phyloP scores from a whole-genome alignment of 345 rosid genomes.

The Salix udensis region DNA sequence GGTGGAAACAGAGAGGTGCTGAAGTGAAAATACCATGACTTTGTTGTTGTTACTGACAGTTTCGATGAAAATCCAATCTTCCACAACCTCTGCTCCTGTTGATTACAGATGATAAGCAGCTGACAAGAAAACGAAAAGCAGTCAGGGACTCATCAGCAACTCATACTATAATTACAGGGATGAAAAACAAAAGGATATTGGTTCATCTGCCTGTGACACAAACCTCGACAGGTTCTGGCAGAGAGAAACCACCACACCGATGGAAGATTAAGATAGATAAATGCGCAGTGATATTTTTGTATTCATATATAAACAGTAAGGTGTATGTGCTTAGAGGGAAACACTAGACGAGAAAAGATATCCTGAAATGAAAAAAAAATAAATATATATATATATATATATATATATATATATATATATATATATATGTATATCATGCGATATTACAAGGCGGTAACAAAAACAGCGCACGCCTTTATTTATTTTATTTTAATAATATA shows the following conservation, averaged over 20 bases:
- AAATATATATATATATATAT: no score
- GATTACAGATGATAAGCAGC: conserved; percentile 22
- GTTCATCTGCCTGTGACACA: not conserved
- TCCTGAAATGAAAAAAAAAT: not conserved
- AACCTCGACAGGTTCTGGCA: not conserved
- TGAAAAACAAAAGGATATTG: not conserved
- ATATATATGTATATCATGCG: not conserved
- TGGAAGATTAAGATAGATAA: not conserved
- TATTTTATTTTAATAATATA: not conserved
- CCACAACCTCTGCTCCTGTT: conserved; percentile 4
- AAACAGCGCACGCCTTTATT: conserved; percentile 1
- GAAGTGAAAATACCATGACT: conserved; percentile 35
- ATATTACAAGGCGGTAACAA: conserved; percentile 29
- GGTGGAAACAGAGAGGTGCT: not conserved
- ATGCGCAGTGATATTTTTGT: not conserved
- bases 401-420: no score
- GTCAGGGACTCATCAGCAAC: not conserved
- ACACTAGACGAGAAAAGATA: not conserved
- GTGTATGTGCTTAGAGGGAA: not conserved
- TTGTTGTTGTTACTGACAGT: conserved; percentile 14
- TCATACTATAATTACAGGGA: not conserved
- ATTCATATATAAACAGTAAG: not conserved
- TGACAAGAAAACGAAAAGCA: conserved; percentile 24
- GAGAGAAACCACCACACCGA: not conserved
- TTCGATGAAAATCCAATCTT: conserved; percentile 13